phyloP scores from a whole-genome alignment of 1,284 basidiomycete genomes.

The Ganoderma meredithae region DNA sequence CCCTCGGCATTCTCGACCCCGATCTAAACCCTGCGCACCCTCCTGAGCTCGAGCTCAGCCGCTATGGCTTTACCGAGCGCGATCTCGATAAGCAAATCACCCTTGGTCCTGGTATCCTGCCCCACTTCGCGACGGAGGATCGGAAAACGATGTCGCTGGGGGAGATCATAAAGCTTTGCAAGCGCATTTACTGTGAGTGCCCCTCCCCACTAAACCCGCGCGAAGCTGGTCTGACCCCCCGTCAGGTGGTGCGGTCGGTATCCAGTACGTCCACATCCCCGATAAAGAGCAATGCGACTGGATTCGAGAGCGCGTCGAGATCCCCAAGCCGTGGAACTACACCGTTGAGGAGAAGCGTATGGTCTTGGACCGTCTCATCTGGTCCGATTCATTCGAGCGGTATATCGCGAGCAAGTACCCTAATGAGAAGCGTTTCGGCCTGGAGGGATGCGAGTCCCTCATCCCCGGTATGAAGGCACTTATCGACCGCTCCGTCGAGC shows the following conservation, averaged over 20 bases:
- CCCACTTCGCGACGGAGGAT: constrained; percentile 91
- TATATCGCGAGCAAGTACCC: constrained; percentile 99
- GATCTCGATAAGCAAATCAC: constrained; percentile 96
- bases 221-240: constrained; percentile 6
- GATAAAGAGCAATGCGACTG: constrained; percentile 99
- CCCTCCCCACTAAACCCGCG: not conserved
- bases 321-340: constrained; percentile 98
- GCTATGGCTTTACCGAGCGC: constrained; percentile 94
- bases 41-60: constrained; percentile 89
- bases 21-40: constrained; percentile 83
- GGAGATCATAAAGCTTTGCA: constrained; percentile 93
- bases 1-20: constrained; percentile 90
- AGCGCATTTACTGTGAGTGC: constrained; percentile 91
- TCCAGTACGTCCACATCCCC: constrained; percentile 98
- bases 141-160: constrained; percentile 87
- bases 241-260: constrained; percentile 89
- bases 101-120: constrained; percentile 95
- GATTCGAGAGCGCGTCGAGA: constrained; percentile 97
- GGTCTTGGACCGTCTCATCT: constrained; percentile 98
- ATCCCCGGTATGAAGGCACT: constrained; percentile 99
- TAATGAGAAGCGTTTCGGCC: constrained; percentile 99
- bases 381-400: constrained; percentile 99
- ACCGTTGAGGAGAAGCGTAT: constrained; percentile 98
- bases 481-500: constrained; percentile 97
- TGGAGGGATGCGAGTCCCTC: constrained; percentile 97